phyloP scores from a whole-genome alignment of 306 rosid genomes.

The Ammopiptanthus mongolicus region DNA sequence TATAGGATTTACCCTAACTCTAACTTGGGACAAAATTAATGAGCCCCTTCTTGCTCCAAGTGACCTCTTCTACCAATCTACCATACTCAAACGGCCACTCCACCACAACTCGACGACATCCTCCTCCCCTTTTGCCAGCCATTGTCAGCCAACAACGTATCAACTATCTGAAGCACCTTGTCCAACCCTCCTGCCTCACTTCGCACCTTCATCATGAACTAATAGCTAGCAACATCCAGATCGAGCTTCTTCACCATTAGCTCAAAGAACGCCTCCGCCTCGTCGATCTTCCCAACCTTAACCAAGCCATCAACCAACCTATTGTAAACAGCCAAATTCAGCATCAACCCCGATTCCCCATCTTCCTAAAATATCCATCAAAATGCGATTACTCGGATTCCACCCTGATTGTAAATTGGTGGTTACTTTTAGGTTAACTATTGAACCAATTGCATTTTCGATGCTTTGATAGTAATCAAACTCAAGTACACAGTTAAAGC shows the following conservation, averaged over 20 bases:
- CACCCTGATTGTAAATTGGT: no score
- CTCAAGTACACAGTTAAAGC: not conserved
- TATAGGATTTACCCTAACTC: no score
- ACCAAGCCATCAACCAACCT: slow-evolving; percentile 79
- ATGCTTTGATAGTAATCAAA: not conserved
- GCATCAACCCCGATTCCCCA: slow-evolving; percentile 81
- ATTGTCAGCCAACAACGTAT: slow-evolving; percentile 71
- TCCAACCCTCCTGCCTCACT: slow-evolving; percentile 66
- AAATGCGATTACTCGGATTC: no score
- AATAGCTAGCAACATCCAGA: slow-evolving; percentile 79
- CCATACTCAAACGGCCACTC: no score
- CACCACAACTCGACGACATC: no score
- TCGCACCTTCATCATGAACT: slow-evolving; percentile 79
- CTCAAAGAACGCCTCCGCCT: slow-evolving; percentile 74
- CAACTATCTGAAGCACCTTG: slow-evolving; percentile 73
- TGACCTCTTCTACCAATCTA: no score
- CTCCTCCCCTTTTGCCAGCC: no score
- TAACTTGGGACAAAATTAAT: no score
- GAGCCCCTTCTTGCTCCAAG: no score
- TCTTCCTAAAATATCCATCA: slow-evolving; percentile 65
- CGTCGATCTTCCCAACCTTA: slow-evolving; percentile 67
- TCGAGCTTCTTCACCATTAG: slow-evolving; percentile 89
- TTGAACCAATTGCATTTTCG: slow-evolving; percentile 6
- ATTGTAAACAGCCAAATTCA: slow-evolving; percentile 76
- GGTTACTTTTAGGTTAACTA: not conserved